Conservation (phyloP, 495 filamentous ascomycete species). For the Parathielavia hyrcaniae region DNA sequence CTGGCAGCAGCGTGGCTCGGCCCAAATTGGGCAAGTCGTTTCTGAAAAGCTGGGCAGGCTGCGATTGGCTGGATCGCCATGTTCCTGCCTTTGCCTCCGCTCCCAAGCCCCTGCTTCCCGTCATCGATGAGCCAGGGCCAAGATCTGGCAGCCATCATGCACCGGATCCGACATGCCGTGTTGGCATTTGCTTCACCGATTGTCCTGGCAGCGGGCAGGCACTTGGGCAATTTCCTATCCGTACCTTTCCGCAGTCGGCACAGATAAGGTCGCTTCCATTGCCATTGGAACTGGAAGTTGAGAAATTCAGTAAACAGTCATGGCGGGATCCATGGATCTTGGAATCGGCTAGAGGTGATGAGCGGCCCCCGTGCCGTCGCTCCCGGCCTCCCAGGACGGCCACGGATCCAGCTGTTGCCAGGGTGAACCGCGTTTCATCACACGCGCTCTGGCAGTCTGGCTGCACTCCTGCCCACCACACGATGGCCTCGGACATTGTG, state of each 20-base stretch:
- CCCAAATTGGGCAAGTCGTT: neutral
- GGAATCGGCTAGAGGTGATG: too few relatives aligned
- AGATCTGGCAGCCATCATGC: neutral
- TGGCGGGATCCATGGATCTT: too few relatives aligned
- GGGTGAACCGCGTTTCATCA: neutral
- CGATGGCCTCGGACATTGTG: neutral
- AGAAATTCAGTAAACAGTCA: too few relatives aligned
- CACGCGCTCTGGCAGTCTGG: neutral
- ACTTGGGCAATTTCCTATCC: neutral
- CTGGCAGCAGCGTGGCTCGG: neutral
- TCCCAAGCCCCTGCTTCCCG: neutral
- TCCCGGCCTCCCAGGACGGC: too few relatives aligned
- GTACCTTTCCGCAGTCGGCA: too few relatives aligned
- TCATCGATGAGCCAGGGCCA: neutral
- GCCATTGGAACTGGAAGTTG: too few relatives aligned
- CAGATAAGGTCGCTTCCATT: neutral
- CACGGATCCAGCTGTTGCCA: too few relatives aligned
- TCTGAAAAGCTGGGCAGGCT: constrained; percentile 22
- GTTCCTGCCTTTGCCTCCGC: neutral
- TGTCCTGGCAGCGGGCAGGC: neutral
- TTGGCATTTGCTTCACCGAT: neutral
- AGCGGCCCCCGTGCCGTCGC: too few relatives aligned
- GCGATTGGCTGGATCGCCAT: constrained; percentile 17
- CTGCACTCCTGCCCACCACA: neutral
- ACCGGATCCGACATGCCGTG: neutral